These are phyloP conservation scores for Knufia fluminis DNA, from an alignment of 2,329 filamentous ascomycete species.

Conservation along the genomic window DNA sequence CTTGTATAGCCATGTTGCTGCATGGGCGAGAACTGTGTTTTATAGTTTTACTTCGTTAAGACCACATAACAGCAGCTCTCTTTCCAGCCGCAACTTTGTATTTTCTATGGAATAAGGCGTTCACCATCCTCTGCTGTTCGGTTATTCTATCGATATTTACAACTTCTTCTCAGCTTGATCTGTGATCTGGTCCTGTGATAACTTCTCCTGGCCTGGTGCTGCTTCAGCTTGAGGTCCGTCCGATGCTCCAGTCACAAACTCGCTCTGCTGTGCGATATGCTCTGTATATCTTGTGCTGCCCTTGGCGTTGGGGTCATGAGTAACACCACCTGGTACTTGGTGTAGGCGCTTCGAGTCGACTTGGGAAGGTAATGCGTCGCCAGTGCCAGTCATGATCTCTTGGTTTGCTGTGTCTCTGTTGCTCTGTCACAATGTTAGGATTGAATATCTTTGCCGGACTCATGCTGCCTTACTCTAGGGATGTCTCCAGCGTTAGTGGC, in stretches of 20 bases:
- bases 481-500: conserved; percentile 43
- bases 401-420: conserved; percentile 29
- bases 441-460: background rate
- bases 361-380: conserved; percentile 30
- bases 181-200: conserved; percentile 14
- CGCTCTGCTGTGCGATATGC: conserved; percentile 31
- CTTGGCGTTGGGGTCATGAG: conserved; percentile 29
- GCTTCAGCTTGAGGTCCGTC: conserved; percentile 29
- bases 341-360: conserved; percentile 34
- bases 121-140: too few relatives aligned
- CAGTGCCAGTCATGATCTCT: conserved; percentile 35
- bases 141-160: too few relatives aligned
- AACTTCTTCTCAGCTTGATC: conserved; percentile 13
- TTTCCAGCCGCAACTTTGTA: too few relatives aligned
- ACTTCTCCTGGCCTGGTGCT: conserved; percentile 26
- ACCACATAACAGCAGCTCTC: too few relatives aligned
- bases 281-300: conserved; percentile 32
- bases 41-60: too few relatives aligned
- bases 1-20: too few relatives aligned
- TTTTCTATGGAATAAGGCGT: too few relatives aligned
- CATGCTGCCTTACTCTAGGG: conserved; percentile 26
- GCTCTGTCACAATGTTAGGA: conserved; percentile 3
- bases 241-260: conserved; percentile 30
- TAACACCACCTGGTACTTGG: conserved; percentile 22
- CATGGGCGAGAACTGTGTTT: too few relatives aligned